Evolutionary conservation across 2,329 filamentous ascomycete genomes (phyloP).

Genomic region (Ophiostoma triangulosporum): DNA sequence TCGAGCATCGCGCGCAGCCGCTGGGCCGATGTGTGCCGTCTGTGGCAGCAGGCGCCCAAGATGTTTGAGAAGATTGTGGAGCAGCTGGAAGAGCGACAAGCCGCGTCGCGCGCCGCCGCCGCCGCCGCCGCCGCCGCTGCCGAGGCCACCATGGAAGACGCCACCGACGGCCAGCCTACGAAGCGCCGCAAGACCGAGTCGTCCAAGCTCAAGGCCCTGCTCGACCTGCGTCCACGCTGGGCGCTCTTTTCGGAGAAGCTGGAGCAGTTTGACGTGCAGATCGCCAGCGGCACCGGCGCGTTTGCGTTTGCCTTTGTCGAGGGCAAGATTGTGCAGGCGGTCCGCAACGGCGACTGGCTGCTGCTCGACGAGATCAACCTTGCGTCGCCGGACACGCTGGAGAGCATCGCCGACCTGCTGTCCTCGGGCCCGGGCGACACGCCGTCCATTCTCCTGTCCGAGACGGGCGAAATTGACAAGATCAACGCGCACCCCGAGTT

Average conservation of each 20-base stretch:
- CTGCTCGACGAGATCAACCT: conserved; percentile 95
- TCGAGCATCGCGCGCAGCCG: conserved; percentile 71
- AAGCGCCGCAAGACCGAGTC: conserved; percentile 56
- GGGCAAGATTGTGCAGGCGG: conserved; percentile 91
- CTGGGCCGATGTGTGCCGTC: conserved; percentile 72
- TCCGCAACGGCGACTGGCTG: conserved; percentile 92
- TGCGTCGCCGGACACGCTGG: conserved; percentile 84
- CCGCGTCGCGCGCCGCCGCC: background rate
- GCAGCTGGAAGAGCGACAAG: conserved; percentile 34
- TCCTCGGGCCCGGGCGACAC: conserved; percentile 54
- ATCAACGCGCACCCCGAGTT: conserved; percentile 86
- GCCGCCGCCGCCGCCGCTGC: background rate
- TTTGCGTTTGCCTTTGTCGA: conserved; percentile 96
- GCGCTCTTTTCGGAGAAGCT: conserved; percentile 62
- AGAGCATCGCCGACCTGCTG: conserved; percentile 82
- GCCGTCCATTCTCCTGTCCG: conserved; percentile 78
- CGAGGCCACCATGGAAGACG: conserved; percentile 19
- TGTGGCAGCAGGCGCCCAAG: conserved; percentile 80
- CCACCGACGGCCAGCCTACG: conserved; percentile 38
- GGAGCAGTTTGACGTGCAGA: conserved; percentile 66
- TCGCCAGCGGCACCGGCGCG: conserved; percentile 55
- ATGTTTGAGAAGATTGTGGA: conserved; percentile 66
- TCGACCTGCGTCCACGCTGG: conserved; percentile 56
- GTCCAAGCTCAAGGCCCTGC: conserved; percentile 51
- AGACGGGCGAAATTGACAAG: conserved; percentile 85